phyloP scores from a whole-genome alignment of 352 stramenopile species.

The Saprolegnia parasitica region DNA sequence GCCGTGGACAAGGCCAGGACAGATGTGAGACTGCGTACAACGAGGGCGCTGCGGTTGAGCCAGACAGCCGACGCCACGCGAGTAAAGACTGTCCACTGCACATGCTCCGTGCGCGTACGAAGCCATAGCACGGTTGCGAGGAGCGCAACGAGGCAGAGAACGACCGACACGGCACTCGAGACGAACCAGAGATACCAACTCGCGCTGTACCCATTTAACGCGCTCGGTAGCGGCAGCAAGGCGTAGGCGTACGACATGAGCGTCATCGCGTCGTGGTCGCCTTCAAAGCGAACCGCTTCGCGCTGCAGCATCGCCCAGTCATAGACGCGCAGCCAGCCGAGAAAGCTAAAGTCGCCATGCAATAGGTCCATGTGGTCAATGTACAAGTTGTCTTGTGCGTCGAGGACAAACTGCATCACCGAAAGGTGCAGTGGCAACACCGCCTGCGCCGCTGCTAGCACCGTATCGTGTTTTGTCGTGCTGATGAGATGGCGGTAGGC shows the following conservation, averaged over 20 bases:
- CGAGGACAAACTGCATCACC: slow-evolving; percentile 7
- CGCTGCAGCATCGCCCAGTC: neutral
- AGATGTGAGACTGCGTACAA: neutral
- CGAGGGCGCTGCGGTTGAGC: slow-evolving; percentile 5
- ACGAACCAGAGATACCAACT: slow-evolving; percentile 5
- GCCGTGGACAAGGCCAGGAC: neutral
- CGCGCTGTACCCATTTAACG: neutral
- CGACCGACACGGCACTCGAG: neutral
- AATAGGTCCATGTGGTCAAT: neutral
- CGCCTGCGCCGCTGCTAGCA: neutral
- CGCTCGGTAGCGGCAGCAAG: neutral
- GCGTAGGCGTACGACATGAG: neutral
- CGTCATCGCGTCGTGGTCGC: neutral
- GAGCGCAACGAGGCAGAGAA: neutral
- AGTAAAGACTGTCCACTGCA: neutral
- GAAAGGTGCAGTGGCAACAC: neutral
- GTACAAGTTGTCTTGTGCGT: neutral
- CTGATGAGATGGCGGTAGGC: neutral
- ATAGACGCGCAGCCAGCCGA: slow-evolving; percentile 1
- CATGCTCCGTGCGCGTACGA: neutral
- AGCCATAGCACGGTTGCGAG: neutral
- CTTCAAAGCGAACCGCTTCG: neutral
- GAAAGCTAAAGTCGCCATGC: neutral
- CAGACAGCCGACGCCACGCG: neutral
- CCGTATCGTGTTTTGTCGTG: neutral